Conservation (phyloP, 1,284 basidiomycete genomes). For the Melampsora larici-populina region DNA sequence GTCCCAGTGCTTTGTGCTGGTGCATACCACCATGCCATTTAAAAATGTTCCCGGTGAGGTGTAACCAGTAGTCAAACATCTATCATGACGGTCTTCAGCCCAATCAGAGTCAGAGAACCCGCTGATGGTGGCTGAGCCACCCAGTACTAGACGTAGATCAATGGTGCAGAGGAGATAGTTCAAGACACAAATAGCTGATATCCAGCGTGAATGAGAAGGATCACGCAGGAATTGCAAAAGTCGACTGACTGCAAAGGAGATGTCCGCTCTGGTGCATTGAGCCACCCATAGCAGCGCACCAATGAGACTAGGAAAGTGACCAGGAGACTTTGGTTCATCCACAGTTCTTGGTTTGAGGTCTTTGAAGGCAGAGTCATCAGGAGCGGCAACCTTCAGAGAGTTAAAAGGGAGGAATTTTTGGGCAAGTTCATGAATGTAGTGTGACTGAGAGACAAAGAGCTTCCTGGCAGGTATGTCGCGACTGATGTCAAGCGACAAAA, state of each 20-base stretch:
- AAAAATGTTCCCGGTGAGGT: too few species aligned
- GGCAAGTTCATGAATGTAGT: not conserved
- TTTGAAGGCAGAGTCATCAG: not conserved
- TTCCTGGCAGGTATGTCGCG: not conserved
- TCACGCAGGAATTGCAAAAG: constrained; percentile 9
- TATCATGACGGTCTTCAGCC: constrained; percentile 15
- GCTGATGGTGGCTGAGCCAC: not conserved
- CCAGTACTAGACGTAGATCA: not conserved
- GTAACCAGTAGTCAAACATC: too few species aligned
- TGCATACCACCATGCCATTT: too few species aligned
- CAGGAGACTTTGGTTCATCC: too few species aligned
- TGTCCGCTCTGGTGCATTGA: constrained; percentile 8
- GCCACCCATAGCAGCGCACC: too few species aligned
- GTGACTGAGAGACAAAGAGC: not conserved
- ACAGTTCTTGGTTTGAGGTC: not conserved
- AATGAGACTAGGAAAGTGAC: not conserved
- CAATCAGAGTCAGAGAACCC: constrained; percentile 9
- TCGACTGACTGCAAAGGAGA: too few species aligned
- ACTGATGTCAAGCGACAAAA: not conserved
- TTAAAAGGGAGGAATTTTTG: not conserved
- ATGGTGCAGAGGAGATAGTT: not conserved
- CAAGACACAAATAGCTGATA: not conserved
- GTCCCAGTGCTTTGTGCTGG: too few species aligned
- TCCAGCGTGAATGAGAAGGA: not conserved
- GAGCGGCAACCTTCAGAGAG: too few species aligned